Percentiles rank a stretch among this genome's conserved stretches.
Evolutionary conservation across 805 yeast genomes (phyloP).

Genomic region (Cyberlindnera subsufficiens): DNA sequence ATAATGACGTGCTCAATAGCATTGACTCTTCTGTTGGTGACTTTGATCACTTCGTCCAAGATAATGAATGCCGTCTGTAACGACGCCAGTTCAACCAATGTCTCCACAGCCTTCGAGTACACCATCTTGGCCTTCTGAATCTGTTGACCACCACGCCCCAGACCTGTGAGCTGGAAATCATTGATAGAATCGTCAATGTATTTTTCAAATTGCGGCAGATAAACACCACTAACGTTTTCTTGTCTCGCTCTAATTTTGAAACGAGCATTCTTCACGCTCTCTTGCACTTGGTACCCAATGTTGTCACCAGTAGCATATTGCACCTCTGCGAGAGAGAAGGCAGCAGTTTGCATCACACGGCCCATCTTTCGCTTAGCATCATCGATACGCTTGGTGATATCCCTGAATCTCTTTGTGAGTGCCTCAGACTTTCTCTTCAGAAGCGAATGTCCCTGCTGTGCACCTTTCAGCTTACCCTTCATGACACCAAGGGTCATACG

Average conservation of each 20-base stretch:
- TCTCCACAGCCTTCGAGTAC: slow-evolving; percentile 94
- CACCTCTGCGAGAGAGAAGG: slow-evolving; percentile 95
- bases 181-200: slow-evolving; percentile 78
- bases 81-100: slow-evolving; percentile 91
- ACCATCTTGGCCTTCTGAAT: slow-evolving; percentile 91
- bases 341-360: slow-evolving; percentile 96
- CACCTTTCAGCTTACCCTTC: slow-evolving; percentile 96
- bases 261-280: slow-evolving; percentile 84
- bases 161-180: slow-evolving; percentile 93
- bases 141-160: slow-evolving; percentile 98
- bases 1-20: slow-evolving; percentile 98
- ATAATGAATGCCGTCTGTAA: slow-evolving; percentile 95
- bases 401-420: slow-evolving; percentile 91
- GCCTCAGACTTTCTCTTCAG: slow-evolving; percentile 96
- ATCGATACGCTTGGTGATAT: slow-evolving; percentile 88
- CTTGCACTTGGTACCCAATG: slow-evolving; percentile 93
- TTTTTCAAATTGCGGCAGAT: slow-evolving; percentile 87
- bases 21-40: slow-evolving; percentile 95
- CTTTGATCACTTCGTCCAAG: slow-evolving; percentile 95
- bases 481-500: slow-evolving; percentile 94
- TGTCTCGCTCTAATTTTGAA: slow-evolving; percentile 88
- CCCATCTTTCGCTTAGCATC: slow-evolving; percentile 91
- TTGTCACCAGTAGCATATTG: slow-evolving; percentile 97
- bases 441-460: slow-evolving; percentile 91
- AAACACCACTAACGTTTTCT: slow-evolving; percentile 95